Conservation (phyloP, 2,329 filamentous ascomycete genomes). For the Cercospora zeae-maydis region DNA sequence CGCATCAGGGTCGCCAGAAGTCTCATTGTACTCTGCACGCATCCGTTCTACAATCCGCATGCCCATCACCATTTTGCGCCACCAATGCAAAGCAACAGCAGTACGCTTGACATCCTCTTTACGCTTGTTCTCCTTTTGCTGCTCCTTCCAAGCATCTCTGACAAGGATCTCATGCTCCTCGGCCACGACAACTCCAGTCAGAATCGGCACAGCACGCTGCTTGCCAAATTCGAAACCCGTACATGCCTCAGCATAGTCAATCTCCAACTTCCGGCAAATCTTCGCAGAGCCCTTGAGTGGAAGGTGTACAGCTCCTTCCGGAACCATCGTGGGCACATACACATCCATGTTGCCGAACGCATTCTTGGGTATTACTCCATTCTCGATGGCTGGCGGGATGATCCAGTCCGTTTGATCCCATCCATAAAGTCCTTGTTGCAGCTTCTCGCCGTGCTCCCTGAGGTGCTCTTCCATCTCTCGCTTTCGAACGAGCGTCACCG, state of each 20-base stretch:
- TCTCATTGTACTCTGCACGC: conserved; percentile 64
- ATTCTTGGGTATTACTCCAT: conserved; percentile 90
- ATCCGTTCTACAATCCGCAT: conserved; percentile 77
- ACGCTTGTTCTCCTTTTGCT: conserved; percentile 70
- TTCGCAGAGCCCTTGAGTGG: conserved; percentile 72
- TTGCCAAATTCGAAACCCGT: conserved; percentile 96
- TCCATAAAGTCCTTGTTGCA: conserved; percentile 80
- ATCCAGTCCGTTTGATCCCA: conserved; percentile 91
- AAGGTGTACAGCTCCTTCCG: conserved; percentile 76
- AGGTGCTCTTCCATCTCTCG: conserved; percentile 85
- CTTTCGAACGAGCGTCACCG: conserved; percentile 81
- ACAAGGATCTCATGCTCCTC: conserved; percentile 71
- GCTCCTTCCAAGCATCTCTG: conserved; percentile 68
- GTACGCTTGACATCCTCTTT: conserved; percentile 82
- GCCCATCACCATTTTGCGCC: conserved; percentile 85
- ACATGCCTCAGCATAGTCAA: conserved; percentile 91
- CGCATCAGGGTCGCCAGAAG: conserved; percentile 44
- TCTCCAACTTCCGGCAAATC: conserved; percentile 76
- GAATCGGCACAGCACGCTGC: conserved; percentile 86
- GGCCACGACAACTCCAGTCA: conserved; percentile 85
- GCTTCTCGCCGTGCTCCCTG: conserved; percentile 73
- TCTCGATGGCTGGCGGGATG: conserved; percentile 74
- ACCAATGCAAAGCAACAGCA: conserved; percentile 68
- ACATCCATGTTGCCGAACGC: conserved; percentile 95
- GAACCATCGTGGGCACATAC: conserved; percentile 91